phyloP scores from a whole-genome alignment of 2,329 filamentous ascomycete genomes.

The Scortechinia acanthostroma region DNA sequence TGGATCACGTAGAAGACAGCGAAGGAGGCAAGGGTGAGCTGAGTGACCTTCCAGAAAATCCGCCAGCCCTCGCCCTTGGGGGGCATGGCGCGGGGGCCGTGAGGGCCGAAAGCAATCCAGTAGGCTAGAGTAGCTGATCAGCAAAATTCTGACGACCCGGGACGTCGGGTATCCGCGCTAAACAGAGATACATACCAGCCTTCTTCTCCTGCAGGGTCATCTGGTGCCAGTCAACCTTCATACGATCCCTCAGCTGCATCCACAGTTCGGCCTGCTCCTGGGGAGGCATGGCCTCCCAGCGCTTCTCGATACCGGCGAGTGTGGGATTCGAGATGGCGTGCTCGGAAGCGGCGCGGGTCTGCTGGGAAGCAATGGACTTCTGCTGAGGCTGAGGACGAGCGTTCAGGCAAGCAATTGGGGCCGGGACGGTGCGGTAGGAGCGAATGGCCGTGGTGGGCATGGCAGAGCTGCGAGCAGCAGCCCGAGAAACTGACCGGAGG shows the following conservation, averaged over 20 bases:
- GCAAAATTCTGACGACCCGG: not conserved
- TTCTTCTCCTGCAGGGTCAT: conserved; percentile 74
- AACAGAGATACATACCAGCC: conserved; percentile 50
- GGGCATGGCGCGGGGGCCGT: conserved; percentile 60
- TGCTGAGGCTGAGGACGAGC: not conserved
- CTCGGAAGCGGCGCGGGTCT: conserved; percentile 26
- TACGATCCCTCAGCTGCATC: conserved; percentile 71
- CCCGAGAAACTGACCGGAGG: conserved; percentile 32
- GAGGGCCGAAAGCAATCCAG: conserved; percentile 72
- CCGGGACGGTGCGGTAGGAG: not conserved
- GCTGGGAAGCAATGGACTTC: not conserved
- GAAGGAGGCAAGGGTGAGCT: conserved; percentile 43
- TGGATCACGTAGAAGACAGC: conserved; percentile 51
- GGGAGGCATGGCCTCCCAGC: conserved; percentile 71
- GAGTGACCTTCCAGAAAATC: conserved; percentile 47
- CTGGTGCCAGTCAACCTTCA: conserved; percentile 72
- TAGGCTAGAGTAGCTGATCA: conserved; percentile 44
- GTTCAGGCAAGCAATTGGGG: not conserved
- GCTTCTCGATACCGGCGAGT: conserved; percentile 70
- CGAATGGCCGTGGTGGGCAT: conserved; percentile 15
- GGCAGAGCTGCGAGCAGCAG: conserved; percentile 29
- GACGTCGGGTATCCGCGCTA: not conserved
- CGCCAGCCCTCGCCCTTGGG: conserved; percentile 63
- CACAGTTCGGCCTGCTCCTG: conserved; percentile 75
- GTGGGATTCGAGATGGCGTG: conserved; percentile 73